Percentiles rank a stretch among this genome's conserved stretches.
These are phyloP conservation scores for Yamadazyma ubonensis DNA, from an alignment of 805 yeast genomes.

Conservation along the genomic window DNA sequence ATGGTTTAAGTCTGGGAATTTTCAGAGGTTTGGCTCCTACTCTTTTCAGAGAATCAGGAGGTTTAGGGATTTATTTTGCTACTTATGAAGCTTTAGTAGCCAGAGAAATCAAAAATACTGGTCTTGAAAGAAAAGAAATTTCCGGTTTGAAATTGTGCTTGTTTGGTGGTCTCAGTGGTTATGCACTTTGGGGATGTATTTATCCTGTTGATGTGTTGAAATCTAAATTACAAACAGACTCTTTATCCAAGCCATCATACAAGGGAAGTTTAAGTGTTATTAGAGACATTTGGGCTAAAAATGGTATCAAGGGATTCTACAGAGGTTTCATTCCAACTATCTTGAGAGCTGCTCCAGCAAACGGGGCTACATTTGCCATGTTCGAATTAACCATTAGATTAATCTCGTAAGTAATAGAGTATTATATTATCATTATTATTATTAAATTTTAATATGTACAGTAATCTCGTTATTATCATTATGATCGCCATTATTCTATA, in stretches of 20 bases:
- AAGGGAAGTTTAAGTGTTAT: conserved; percentile 60
- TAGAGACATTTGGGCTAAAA: conserved; percentile 48
- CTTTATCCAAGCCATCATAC: conserved; percentile 57
- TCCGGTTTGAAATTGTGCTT: conserved; percentile 85
- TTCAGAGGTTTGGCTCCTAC: conserved; percentile 86
- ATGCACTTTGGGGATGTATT: conserved; percentile 78
- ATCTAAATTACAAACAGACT: conserved; percentile 76
- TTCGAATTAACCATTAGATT: conserved; percentile 87
- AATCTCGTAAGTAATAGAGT: conserved; percentile 28
- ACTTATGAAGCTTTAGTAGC: conserved; percentile 88
- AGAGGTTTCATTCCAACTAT: conserved; percentile 92
- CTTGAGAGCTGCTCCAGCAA: conserved; percentile 96
- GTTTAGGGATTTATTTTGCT: conserved; percentile 84
- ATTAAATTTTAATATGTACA: too few relatives aligned
- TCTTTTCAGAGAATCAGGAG: conserved; percentile 77
- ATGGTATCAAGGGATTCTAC: conserved; percentile 77
- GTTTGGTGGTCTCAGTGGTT: conserved; percentile 91
- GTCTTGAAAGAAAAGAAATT: conserved; percentile 61
- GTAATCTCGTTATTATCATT: too few relatives aligned
- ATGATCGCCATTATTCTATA: conserved; percentile 3
- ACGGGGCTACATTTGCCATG: conserved; percentile 93
- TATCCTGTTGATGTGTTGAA: conserved; percentile 93
- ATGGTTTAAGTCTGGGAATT: conserved; percentile 55
- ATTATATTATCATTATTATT: conserved; percentile 3
- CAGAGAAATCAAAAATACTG: conserved; percentile 50